These are phyloP conservation scores for Dissophora ornata DNA, from an alignment of 192 early-diverging fungal species.

Conservation along the genomic window DNA sequence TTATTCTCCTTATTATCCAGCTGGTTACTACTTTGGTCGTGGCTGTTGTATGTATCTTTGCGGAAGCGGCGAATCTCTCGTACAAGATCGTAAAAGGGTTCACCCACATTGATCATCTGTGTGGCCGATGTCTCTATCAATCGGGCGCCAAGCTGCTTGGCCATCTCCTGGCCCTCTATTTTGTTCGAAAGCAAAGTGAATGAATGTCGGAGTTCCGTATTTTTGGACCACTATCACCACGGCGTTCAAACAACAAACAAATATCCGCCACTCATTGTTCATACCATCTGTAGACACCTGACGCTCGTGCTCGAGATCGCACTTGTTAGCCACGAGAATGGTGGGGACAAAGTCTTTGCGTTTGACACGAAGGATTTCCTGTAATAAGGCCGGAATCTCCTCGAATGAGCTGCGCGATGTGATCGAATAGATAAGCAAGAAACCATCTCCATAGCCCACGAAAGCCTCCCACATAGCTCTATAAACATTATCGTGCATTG, in stretches of 20 bases:
- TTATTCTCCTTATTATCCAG: conserved; percentile 52
- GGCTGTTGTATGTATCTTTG: conserved; percentile 72
- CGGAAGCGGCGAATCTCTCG: conserved; percentile 84
- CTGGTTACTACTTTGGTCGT: conserved; percentile 44
- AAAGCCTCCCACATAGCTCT: conserved; percentile 95
- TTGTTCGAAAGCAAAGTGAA: not conserved
- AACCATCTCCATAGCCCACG: conserved; percentile 96
- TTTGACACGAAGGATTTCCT: conserved; percentile 96
- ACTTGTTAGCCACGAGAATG: conserved; percentile 95
- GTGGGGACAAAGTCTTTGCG: conserved; percentile 91
- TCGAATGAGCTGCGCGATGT: conserved; percentile 93
- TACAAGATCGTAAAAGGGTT: conserved; percentile 90
- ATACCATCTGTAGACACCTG: conserved; percentile 79
- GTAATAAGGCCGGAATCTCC: conserved; percentile 88
- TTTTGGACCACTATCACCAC: too few species aligned
- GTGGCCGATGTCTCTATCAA: conserved; percentile 94
- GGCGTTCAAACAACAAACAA: too few species aligned
- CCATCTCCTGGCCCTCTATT: conserved; percentile 84
- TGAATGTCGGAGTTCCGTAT: too few species aligned
- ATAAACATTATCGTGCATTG: conserved; percentile 19
- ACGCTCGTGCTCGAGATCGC: conserved; percentile 84
- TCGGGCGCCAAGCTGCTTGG: conserved; percentile 76
- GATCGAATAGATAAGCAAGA: conserved; percentile 93
- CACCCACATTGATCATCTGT: conserved; percentile 90
- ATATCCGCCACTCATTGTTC: too few species aligned